Base-by-base conservation (phyloP, 2,329 filamentous ascomycete genomes). In the Claviceps humidiphila region DNA sequence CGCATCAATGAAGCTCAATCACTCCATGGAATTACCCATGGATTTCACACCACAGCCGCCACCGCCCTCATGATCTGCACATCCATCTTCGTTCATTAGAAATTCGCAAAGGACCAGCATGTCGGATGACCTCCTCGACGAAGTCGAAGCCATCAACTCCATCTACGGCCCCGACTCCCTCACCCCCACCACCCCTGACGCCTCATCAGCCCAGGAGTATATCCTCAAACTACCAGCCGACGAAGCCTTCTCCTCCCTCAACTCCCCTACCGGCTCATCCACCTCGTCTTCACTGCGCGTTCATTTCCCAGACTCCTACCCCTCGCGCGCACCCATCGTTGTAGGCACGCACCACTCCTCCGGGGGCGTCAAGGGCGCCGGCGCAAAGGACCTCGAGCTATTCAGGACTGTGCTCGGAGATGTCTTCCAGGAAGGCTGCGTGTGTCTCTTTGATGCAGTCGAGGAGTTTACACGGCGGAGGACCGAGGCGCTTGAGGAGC, bases 391-490 rank as follows among this genome's bases (percentile, higher is more conserved):
- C 49, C 74, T 90, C n/a, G 76, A 78, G 2, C 68, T 87, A 2
- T 82, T 93, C 53, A 74, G 82, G 34, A 73, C 81, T 39, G 82
- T 84, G 0, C 69, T 96, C 37, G 74, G 72, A 1, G 71, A 74
- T n/a, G 76, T 87, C 4, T 95, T 84, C 65, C 74, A 77, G 50
- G 77, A 81, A 0, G 89, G 89, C 0, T 77, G 81, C 50, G 89
- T 95, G 22, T 96, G 90, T 61, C 71, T 98, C 3, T 98, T 90
- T 61, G 91, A 96, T 64, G 77, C 94, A n/a, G 76, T 96, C 40
- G 90, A 95, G 61, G 84, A 87, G 61, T 71, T 85, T 57, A 74
- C 9, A 17, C 30, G 45, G 37, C 4, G 38, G 47, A n/a, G 94
- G n/a, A 76, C 96, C 26, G 60, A 58, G 7, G 58, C 26, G 46